These are phyloP conservation scores for Nothopassalora personata DNA, from an alignment of 2,329 filamentous ascomycete genomes.

Conservation along the genomic window DNA sequence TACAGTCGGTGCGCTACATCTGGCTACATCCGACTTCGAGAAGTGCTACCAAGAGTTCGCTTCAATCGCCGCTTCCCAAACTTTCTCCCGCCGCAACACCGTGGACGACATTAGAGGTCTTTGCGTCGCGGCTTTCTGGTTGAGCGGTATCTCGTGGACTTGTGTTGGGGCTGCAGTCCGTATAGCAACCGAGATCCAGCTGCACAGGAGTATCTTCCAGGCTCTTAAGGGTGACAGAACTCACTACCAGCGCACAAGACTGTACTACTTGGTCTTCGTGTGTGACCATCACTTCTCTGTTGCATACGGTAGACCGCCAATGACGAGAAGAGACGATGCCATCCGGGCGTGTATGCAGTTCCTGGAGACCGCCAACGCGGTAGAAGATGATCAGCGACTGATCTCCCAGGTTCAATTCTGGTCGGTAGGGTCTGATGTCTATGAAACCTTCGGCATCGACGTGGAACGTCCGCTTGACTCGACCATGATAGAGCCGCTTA, in stretches of 20 bases:
- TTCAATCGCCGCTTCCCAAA: slow-evolving; percentile 24
- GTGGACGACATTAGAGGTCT: slow-evolving; percentile 32
- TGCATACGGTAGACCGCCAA: slow-evolving; percentile 34
- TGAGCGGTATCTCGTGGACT: slow-evolving; percentile 32
- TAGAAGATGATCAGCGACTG: slow-evolving; percentile 27
- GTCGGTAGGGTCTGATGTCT: slow-evolving; percentile 25
- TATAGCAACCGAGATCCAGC: slow-evolving; percentile 37
- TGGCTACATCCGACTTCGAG: slow-evolving; percentile 26
- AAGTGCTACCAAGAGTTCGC: slow-evolving; percentile 31
- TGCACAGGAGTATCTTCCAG: slow-evolving; percentile 36
- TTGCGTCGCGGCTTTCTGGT: slow-evolving; percentile 38
- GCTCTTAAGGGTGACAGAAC: slow-evolving; percentile 30
- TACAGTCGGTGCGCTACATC: slow-evolving; percentile 31
- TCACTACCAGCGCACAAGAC: slow-evolving; percentile 33
- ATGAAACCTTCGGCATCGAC: slow-evolving; percentile 28
- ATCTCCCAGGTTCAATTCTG: slow-evolving; percentile 28
- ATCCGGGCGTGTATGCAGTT: slow-evolving; percentile 30
- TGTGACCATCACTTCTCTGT: slow-evolving; percentile 39
- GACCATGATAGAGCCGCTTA: slow-evolving; percentile 31
- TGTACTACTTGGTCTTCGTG: slow-evolving; percentile 38
- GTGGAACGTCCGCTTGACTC: slow-evolving; percentile 24
- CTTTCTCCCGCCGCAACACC: slow-evolving; percentile 25
- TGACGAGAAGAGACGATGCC: slow-evolving; percentile 33
- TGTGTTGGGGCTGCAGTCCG: slow-evolving; percentile 32
- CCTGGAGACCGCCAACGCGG: slow-evolving; percentile 30